Evolutionary conservation across 495 filamentous ascomycete genomes (phyloP), one percentile per base, ranked within the genome.

Genomic region (Podospora didyma): DNA sequence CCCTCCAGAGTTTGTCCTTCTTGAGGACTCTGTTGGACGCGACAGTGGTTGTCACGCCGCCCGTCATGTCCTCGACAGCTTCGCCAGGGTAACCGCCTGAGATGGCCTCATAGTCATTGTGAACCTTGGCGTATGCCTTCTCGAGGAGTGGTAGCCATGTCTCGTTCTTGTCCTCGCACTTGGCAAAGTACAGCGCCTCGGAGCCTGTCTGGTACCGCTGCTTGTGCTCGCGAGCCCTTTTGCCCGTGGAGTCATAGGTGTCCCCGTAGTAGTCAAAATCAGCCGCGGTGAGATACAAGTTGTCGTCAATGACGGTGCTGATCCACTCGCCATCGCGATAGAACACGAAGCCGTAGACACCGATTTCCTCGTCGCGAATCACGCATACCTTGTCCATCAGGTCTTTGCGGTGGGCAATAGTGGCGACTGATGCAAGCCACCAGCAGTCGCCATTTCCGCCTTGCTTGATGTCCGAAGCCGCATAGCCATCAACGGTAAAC

Each of bases 291-390:
- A 70, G 66, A 23, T 63, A 67, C 19, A 67, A 54, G 41, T 61
- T 67, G 54, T 69, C 67, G 64, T 92, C 89, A 14, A 92, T 80
- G 46, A 92, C 85, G 45, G 84, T 86, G 44, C 85, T 86, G 45
- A 85, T 80, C 89, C 88, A 92, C 61, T 89, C 87, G 34, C 89
- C 88, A 62, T 92, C 89, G 69, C 87, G 78, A 71, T 88, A 81
- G 69, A 92, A 91, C 12, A 92, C 88, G 64, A 92, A 92, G 1
- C 89, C 89, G 66, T 92, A 92, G 17, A 91, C 87, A 3, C 89
- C 89, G 48, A 89, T 79, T 45, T 77, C 75, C 62, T 90, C 86
- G 62, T 92, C 79, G 4, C 79, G 72, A 28, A 79, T 81, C 12
- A 92, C 86, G 62, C 89, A 92, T 11, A 91, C 77, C 44, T 79